Evolutionary conservation across 768 basidiomycete genomes (phyloP), one percentile per base, ranked within the genome.

Genomic region (Termitomyces sp.): DNA sequence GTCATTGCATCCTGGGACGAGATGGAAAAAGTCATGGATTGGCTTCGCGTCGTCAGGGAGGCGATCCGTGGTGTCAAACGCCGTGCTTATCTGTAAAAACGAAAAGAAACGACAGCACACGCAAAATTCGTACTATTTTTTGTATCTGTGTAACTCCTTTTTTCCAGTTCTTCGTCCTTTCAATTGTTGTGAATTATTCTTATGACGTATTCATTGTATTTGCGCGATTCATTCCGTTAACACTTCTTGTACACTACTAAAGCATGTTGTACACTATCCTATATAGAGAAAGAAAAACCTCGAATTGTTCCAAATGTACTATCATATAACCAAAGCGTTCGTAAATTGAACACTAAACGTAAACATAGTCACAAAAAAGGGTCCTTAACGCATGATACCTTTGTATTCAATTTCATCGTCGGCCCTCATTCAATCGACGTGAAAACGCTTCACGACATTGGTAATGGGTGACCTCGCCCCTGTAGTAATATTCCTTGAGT

Each of bases 401-500:
- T n/a, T 41, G 31, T 24, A 51, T 58, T 54, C 58, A 39, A 37
- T 49, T 58, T 50, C 39, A 58, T 57, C 69, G 67, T 59, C 69
- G 61, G 34, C 65, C 73, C 60, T 82, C 79, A 47, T 78, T 78
- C 55, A 88, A 66, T 58, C 75, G 81, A 51, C 72, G 75, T 11
- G 91, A 76, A 68, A 94, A 97, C 0, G 81, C 79, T 68, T 97
- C 95, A 30, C 94, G 88, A 69, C 95, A 98, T 61, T 96, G 91
- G 70, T 95, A 95, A 73, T 98, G 96, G 0, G 95, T 98, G 2
- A 97, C 95, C 73, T 96, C 93, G 9, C 95, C 95, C 51, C 95
- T 97, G 65, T 37, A 55, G 50, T 41, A 24, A 44, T 24, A 27
- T 33, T 30, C 6, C 13, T 20, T 50, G 39, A 54, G 37, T 47